Base-by-base conservation (phyloP, 2,329 filamentous ascomycete genomes). In the Kalaharituber pfeilii region DNA sequence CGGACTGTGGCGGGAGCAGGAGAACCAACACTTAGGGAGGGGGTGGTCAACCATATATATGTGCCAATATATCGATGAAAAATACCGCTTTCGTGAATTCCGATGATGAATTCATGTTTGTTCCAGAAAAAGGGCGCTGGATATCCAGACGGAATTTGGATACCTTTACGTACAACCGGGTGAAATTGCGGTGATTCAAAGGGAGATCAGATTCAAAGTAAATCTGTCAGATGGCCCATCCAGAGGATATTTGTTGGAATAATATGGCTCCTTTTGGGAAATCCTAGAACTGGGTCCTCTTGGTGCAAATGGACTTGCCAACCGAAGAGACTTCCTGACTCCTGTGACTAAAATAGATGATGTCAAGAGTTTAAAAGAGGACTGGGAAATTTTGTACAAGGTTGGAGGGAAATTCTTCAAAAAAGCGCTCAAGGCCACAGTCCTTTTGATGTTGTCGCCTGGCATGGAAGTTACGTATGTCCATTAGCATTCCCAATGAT, bases 391-490 rank as follows among this genome's bases (percentile, higher is more conserved):
- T 1, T 69, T 81, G 0, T 75, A 75, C 60, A 83, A 83, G 63
- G 74, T 82, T 47, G 73, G 72, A 1, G 79, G 79, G 1, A 72
- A 73, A 42, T 74, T 82, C 33, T 82, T 80, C 62, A 70, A 68
- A n/a, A n/a, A 22, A 78, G 75, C 53, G 72, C 71, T 22, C 81
- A 84, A 63, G 70, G 70, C 22, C 80, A 84, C 64, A 79, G 75
- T 2, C 81, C 81, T 0, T 85, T 83, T 62, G 80, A 84, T 60
- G 80, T 84, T 1, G 78, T 83, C 0, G 80, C 79, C 1, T 84
- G 81, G 80, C 80, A 83, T 60, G 80, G 80, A n/a, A 79, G 76
- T 51, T 81, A 82, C 61, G 77, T 78, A n/a, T 9, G 30, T 36
- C 30, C 9, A 9, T n/a, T 36, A 9, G 30, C n/a, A 36, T 36